These are phyloP conservation scores for Penicillium corylophilum DNA, from an alignment of 2,329 filamentous ascomycete genomes.

Conservation along the genomic window DNA sequence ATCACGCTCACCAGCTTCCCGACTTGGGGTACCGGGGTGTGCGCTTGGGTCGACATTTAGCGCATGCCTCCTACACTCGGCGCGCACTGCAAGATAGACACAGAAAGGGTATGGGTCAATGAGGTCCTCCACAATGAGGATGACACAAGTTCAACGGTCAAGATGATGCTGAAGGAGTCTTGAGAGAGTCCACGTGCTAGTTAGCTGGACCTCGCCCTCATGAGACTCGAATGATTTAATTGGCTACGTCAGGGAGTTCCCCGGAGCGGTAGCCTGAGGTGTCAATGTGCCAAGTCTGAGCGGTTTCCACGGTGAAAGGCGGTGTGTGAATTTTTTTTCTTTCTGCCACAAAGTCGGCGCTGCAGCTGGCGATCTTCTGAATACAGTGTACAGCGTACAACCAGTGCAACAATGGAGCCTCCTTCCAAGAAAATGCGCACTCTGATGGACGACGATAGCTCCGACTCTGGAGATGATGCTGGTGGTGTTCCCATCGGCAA, in stretches of 20 bases:
- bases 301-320: conserved; percentile 15
- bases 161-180: conserved; percentile 10
- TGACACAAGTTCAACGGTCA: conserved; percentile 1
- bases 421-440: conserved; percentile 43
- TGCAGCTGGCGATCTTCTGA: background rate
- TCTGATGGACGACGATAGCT: conserved; percentile 42
- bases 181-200: conserved; percentile 17
- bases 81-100: conserved; percentile 15
- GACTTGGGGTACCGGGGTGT: conserved; percentile 38
- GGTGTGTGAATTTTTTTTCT: conserved; percentile 33
- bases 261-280: conserved; percentile 10
- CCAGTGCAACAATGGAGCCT: conserved; percentile 37
- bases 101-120: background rate
- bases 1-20: conserved; percentile 49
- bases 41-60: conserved; percentile 44
- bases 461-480: conserved; percentile 39
- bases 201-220: conserved; percentile 20
- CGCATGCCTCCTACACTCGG: conserved; percentile 36
- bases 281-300: conserved; percentile 12
- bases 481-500: conserved; percentile 40
- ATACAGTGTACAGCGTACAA: conserved; percentile 2
- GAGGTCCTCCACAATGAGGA: background rate
- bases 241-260: conserved; percentile 36
- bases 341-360: conserved; percentile 23
- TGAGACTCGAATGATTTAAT: conserved; percentile 29